Conservation (phyloP, 345 rosid species). For the Eucalyptus decipiens region DNA sequence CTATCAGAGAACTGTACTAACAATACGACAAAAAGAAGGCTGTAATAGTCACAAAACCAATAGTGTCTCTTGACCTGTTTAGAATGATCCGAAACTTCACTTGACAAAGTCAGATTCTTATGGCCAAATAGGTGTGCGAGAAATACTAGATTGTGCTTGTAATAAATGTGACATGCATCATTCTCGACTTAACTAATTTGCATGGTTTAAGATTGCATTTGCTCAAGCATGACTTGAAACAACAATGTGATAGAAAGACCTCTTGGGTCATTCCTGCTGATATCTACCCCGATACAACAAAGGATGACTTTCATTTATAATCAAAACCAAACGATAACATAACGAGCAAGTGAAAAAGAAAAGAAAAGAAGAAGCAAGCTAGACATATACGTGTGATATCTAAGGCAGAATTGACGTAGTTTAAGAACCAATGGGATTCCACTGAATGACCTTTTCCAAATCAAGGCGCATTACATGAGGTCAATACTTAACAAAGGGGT, state of each 20-base stretch:
- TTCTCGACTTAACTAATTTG: neutral
- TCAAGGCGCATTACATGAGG: neutral
- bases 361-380: neutral
- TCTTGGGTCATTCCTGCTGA: constrained; percentile 45
- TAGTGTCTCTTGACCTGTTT: neutral
- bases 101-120: neutral
- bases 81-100: neutral
- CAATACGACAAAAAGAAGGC: neutral
- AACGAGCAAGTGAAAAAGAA: neutral
- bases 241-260: constrained; percentile 57
- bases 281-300: constrained; percentile 39
- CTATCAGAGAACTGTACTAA: neutral
- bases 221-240: constrained; percentile 44
- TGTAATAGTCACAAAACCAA: neutral
- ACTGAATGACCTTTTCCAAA: neutral
- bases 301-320: neutral
- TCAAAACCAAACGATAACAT: neutral
- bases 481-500: neutral
- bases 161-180: neutral
- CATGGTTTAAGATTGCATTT: neutral
- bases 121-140: neutral
- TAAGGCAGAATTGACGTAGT: neutral
- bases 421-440: neutral
- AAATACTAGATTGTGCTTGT: neutral
- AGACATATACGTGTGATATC: neutral